A percentile compares a stretch with the other conserved stretches of the same genome.
Evolutionary conservation across 1,284 basidiomycete genomes (phyloP).

Genomic region (Ganoderma lingzhi): DNA sequence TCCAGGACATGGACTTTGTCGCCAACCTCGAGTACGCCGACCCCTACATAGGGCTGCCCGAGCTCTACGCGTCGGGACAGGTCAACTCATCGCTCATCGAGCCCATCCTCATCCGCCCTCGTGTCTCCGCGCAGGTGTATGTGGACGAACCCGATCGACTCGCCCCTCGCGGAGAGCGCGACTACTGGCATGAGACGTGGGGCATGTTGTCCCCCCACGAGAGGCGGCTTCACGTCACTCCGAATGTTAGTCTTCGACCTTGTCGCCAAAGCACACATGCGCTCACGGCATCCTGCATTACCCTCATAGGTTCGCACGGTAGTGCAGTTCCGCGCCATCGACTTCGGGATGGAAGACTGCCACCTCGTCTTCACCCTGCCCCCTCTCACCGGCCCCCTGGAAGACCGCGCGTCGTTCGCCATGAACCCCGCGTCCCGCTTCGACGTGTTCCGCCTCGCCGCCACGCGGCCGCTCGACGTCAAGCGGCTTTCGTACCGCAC

Average conservation of each 20-base stretch:
- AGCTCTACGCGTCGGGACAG: constrained; percentile 26
- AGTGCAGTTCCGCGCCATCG: constrained; percentile 37
- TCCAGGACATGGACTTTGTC: constrained; percentile 22
- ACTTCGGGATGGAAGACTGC: constrained; percentile 41
- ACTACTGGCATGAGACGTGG: background rate
- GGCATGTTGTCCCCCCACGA: background rate
- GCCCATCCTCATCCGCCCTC: background rate
- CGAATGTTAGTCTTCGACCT: background rate
- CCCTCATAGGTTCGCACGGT: constrained; percentile 32
- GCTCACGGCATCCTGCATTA: background rate
- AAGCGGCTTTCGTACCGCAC: constrained; percentile 30
- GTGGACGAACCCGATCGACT: background rate
- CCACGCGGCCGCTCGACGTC: constrained; percentile 26
- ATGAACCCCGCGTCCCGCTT: constrained; percentile 18
- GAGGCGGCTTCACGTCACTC: background rate
- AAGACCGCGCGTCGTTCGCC: constrained; percentile 22
- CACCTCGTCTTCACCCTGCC: constrained; percentile 35
- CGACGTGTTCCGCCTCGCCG: constrained; percentile 32
- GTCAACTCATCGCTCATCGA: constrained; percentile 16
- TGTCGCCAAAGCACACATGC: background rate
- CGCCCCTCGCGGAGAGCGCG: background rate
- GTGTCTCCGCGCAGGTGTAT: background rate
- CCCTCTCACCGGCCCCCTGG: constrained; percentile 19
- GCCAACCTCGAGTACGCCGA: constrained; percentile 29
- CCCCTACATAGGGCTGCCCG: constrained; percentile 32